Evolutionary conservation across 2,329 filamentous ascomycete genomes (phyloP).

Genomic region (Dichotomopilus funicola): DNA sequence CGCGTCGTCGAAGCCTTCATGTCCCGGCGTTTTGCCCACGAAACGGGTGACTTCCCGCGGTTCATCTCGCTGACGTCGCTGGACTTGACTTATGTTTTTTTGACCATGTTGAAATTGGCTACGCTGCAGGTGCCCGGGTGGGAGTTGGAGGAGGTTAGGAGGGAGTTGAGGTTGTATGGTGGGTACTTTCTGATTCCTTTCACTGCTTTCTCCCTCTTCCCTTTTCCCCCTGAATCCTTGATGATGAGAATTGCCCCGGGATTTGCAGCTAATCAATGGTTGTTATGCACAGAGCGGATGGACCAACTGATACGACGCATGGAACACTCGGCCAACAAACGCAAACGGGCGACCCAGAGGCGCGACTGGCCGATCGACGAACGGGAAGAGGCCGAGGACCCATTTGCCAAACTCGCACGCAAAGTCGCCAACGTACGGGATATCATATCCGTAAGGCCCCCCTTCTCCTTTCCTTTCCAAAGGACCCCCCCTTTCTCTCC

Average conservation of each 20-base stretch:
- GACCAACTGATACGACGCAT: slow-evolving; percentile 29
- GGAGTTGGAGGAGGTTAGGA: slow-evolving; percentile 34
- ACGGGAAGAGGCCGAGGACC: slow-evolving; percentile 9
- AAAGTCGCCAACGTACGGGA: slow-evolving; percentile 16
- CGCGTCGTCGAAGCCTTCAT: slow-evolving; percentile 37
- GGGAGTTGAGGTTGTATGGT: slow-evolving; percentile 31
- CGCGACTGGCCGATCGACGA: slow-evolving; percentile 11
- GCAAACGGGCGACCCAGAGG: slow-evolving; percentile 13
- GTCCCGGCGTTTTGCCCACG: slow-evolving; percentile 22
- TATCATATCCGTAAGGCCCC: slow-evolving; percentile 10
- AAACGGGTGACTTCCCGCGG: slow-evolving; percentile 29
- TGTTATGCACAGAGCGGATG: slow-evolving; percentile 18
- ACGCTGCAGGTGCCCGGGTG: slow-evolving; percentile 41
- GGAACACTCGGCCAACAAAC: slow-evolving; percentile 25
- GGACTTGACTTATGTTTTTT: slow-evolving; percentile 42
- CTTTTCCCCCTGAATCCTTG: not conserved
- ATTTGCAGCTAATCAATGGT: not conserved
- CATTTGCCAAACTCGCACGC: slow-evolving; percentile 13
- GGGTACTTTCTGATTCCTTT: not conserved
- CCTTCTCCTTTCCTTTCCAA: no score
- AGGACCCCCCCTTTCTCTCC: no score
- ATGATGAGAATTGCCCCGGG: not conserved
- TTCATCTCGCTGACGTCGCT: slow-evolving; percentile 40
- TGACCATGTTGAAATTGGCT: slow-evolving; percentile 42
- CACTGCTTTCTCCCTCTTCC: not conserved